Evolutionary conservation across 2,329 filamentous ascomycete genomes (phyloP), one percentile per base, ranked within the genome.

Genomic region (Sarocladiaceae sp.): DNA sequence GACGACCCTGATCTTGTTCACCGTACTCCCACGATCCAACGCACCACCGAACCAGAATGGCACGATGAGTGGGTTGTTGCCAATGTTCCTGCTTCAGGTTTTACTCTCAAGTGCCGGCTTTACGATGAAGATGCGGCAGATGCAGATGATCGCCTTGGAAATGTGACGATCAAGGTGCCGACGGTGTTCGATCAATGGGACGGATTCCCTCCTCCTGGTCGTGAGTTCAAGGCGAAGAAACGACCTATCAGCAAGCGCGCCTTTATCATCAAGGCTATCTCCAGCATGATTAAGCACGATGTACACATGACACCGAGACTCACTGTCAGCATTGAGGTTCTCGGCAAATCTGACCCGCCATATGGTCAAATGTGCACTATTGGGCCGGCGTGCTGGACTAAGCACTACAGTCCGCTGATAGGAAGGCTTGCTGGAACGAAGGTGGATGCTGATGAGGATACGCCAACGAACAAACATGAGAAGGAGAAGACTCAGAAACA

Each of bases 101-200:
- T 96, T 71, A 80, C 78, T 53, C 77, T 97, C 59, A 96, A 96
- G 66, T 90, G 89, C 55, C 81, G 89, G 51, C 71, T 97, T 17
- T 95, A 92, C 69, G 93, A 97, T 62, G 93, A 97, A 66, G 93
- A 97, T 68, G 83, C 85, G 29, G 82, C 86, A 1, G 89, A 97
- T 65, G 83, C 87, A 58, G 88, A 97, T 64, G 93, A 97, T 69
- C 80, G 90, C 23, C 77, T 97, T 18, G 93, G 93, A 11, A 95
- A 94, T 62, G 89, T 90, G 3, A 90, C 90, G 44, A 73, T 96
- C 51, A 70, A 79, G 17, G 82, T 88, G 0, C 70, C 76, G 11
- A 64, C 70, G 2, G 64, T 96, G 6, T 74, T 73, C 46, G 82
- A 87, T 37, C 66, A 77, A 35, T 95, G 89, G 89, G 60, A 71